phyloP scores from a whole-genome alignment of 169 alveolate species.

The Cytauxzoon felis region DNA sequence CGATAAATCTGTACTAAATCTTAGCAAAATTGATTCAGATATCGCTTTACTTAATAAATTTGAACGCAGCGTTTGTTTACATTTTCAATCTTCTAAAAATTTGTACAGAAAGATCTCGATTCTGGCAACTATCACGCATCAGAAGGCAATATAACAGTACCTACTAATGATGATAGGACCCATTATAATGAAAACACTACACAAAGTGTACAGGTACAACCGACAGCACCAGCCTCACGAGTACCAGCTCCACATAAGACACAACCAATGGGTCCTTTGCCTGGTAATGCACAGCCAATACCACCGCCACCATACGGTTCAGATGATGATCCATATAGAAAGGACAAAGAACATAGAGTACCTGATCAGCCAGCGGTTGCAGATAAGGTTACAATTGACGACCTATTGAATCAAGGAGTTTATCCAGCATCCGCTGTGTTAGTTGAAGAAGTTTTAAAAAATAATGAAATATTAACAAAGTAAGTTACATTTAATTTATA shows the following conservation, averaged over 20 bases:
- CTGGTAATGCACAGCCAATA: too few species aligned
- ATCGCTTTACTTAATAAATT: conserved; percentile 32
- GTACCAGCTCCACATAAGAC: too few species aligned
- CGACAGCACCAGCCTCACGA: too few species aligned
- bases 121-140: too few species aligned
- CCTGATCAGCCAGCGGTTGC: background rate
- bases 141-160: too few species aligned
- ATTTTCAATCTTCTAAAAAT: too few species aligned
- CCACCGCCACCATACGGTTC: too few species aligned
- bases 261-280: too few species aligned
- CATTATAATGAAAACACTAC: too few species aligned
- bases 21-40: conserved; percentile 19
- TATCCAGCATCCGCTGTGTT: conserved; percentile 59
- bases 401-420: conserved; percentile 44
- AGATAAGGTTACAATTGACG: conserved; percentile 29
- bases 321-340: background rate
- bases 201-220: too few species aligned
- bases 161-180: too few species aligned
- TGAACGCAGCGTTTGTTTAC: conserved; percentile 21
- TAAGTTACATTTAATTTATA: background rate
- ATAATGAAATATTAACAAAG: conserved; percentile 60
- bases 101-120: too few species aligned
- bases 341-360: background rate
- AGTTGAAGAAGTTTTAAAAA: conserved; percentile 63
- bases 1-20: conserved; percentile 40